Evolutionary conservation across 2,329 filamentous ascomycete genomes (phyloP), one percentile per base, ranked within the genome.

Genomic region (Trichoderma koningiopsis): DNA sequence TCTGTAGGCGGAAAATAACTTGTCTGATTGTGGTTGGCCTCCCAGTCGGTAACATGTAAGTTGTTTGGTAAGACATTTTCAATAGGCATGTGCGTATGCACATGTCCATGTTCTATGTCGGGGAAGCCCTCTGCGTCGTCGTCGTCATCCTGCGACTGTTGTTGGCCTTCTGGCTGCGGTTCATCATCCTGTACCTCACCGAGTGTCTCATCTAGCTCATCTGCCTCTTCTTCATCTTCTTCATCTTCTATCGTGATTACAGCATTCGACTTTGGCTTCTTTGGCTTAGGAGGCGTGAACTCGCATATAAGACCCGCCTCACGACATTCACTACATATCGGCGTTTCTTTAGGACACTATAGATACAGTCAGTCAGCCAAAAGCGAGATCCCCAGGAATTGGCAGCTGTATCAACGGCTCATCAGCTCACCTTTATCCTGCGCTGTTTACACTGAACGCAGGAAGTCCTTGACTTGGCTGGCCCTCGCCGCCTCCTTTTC

Each of bases 311-410:
- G 68, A 0, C 77, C 77, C 5, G 73, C 68, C 7, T 73, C 71
- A 27, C 76, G 66, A 31, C 83, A 85, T 47, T 78, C 77, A 7
- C 74, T 74, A 70, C 83, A 85, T 1, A 73, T 73, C 4, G 83
- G 83, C 49, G 75, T 78, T 53, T 79, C 78, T 58, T 77, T 80
- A 13, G 82, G 78, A 56, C 83, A 85, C 81, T 84, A 24, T 83
- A 27, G 16, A 13, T 22, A 4, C 19, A n/a, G 8, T 3, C 16
- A 11, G 70, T 79, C 66, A 79, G 71, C 61, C 56, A 33, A 19
- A 43, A 43, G 7, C 33, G 14, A 29, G 8, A n/a, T 31, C 11
- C 13, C 16, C 16, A 8, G 13, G 35, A 13, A 4, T 22, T 2
- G n/a, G 10, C 47, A 22, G n/a, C 22, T 27, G 6, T n/a, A 27